Conservation (phyloP, 345 rosid species). For the Ricinus communis region DNA sequence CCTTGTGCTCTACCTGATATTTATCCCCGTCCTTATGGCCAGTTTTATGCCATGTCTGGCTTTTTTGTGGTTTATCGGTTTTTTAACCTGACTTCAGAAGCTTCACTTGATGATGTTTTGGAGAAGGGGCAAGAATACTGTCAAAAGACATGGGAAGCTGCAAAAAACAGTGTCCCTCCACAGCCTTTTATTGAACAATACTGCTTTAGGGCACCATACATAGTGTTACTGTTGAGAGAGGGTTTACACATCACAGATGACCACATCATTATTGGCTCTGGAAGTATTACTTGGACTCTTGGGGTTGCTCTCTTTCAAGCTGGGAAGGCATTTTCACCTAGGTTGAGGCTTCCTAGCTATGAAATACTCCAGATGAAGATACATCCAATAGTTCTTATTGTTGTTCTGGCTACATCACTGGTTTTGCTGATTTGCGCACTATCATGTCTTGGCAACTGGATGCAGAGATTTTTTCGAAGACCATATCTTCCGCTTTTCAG, state of each 20-base stretch:
- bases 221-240: slow-evolving; percentile 75
- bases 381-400: slow-evolving; percentile 59
- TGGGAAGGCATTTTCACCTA: slow-evolving; percentile 69
- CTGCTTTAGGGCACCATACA: slow-evolving; percentile 96
- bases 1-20: slow-evolving; percentile 82
- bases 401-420: slow-evolving; percentile 58
- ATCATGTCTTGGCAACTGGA: slow-evolving; percentile 66
- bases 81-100: slow-evolving; percentile 75
- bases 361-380: slow-evolving; percentile 63
- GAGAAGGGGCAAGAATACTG: slow-evolving; percentile 88
- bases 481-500: slow-evolving; percentile 76
- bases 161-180: slow-evolving; percentile 78
- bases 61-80: slow-evolving; percentile 90
- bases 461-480: slow-evolving; percentile 64
- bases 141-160: slow-evolving; percentile 74
- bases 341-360: slow-evolving; percentile 57
- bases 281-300: slow-evolving; percentile 96
- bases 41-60: slow-evolving; percentile 89
- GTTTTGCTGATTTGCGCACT: slow-evolving; percentile 70
- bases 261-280: slow-evolving; percentile 80
- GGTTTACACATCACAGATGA: slow-evolving; percentile 85
- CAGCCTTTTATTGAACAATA: slow-evolving; percentile 99
- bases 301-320: slow-evolving; percentile 92
- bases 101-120: slow-evolving; percentile 87
- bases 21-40: slow-evolving; percentile 84